phyloP scores from a whole-genome alignment of 1,284 basidiomycete species.

The Cutaneotrichosporon sp. region DNA sequence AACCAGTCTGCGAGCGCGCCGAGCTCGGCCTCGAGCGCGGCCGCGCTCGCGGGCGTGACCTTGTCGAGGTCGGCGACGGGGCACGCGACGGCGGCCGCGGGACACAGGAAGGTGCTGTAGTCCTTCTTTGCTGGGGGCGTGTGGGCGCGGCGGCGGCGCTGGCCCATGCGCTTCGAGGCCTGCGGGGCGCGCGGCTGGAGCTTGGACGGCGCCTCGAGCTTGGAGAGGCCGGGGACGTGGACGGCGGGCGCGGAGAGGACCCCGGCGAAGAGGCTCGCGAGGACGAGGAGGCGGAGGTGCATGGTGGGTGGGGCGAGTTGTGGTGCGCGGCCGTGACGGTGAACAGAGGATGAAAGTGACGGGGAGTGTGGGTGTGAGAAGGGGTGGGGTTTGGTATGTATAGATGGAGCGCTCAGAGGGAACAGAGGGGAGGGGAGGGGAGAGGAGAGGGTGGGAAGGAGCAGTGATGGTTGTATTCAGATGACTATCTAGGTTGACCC shows the following conservation, averaged over 20 bases:
- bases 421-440: too few species aligned
- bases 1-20: slow-evolving; percentile 53
- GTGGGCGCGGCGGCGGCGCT: slow-evolving; percentile 29
- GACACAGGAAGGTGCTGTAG: slow-evolving; percentile 55
- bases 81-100: slow-evolving; percentile 50
- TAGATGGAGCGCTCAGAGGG: too few species aligned
- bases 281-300: not conserved
- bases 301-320: not conserved
- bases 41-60: slow-evolving; percentile 34
- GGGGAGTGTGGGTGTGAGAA: not conserved
- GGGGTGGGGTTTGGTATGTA: not conserved
- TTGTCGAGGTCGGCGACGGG: slow-evolving; percentile 37
- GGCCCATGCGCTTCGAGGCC: slow-evolving; percentile 48
- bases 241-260: not conserved
- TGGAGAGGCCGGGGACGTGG: too few species aligned
- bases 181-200: slow-evolving; percentile 42
- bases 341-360: not conserved
- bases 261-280: not conserved
- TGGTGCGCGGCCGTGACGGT: not conserved
- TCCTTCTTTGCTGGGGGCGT: slow-evolving; percentile 44
- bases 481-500: too few species aligned
- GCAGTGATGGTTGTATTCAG: too few species aligned
- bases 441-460: too few species aligned
- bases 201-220: slow-evolving; percentile 19
- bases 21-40: slow-evolving; percentile 37